These are phyloP conservation scores for Rhizophagus prolifer DNA, from an alignment of 192 early-diverging fungal species.

Conservation along the genomic window DNA sequence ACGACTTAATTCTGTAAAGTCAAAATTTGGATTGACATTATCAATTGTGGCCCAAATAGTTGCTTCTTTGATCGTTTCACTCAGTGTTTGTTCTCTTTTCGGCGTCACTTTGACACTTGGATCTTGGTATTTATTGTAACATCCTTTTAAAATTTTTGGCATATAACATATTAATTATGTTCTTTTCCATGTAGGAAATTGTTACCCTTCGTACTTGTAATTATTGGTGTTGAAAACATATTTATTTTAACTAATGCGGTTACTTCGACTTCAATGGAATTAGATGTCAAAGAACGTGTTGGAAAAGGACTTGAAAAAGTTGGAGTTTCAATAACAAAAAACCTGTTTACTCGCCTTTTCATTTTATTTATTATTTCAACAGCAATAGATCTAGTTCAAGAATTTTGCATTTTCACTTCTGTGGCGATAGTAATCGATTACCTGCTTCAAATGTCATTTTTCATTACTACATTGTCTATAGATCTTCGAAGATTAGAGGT, in stretches of 20 bases:
- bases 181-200: neutral
- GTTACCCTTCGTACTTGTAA: conserved; percentile 64
- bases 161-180: neutral
- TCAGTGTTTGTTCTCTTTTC: conserved; percentile 63
- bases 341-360: conserved; percentile 54
- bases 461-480: conserved; percentile 75
- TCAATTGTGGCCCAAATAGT: conserved; percentile 67
- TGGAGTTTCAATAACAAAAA: conserved; percentile 64
- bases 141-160: neutral
- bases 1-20: conserved; percentile 71
- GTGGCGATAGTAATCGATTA: conserved; percentile 73
- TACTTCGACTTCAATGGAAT: conserved; percentile 64
- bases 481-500: conserved; percentile 81
- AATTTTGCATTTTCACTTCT: conserved; percentile 72
- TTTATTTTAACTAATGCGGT: conserved; percentile 72
- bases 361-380: conserved; percentile 60
- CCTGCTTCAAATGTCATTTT: conserved; percentile 79
- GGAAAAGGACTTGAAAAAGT: conserved; percentile 66
- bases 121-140: conserved; percentile 55
- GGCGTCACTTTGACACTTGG: conserved; percentile 57
- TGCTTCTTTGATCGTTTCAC: conserved; percentile 59
- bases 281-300: conserved; percentile 73
- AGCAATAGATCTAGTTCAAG: conserved; percentile 61
- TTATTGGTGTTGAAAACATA: conserved; percentile 77
- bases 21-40: conserved; percentile 68